Evolutionary conservation across 2,329 filamentous ascomycete genomes (phyloP).

Genomic region (Paraphoma sp.): DNA sequence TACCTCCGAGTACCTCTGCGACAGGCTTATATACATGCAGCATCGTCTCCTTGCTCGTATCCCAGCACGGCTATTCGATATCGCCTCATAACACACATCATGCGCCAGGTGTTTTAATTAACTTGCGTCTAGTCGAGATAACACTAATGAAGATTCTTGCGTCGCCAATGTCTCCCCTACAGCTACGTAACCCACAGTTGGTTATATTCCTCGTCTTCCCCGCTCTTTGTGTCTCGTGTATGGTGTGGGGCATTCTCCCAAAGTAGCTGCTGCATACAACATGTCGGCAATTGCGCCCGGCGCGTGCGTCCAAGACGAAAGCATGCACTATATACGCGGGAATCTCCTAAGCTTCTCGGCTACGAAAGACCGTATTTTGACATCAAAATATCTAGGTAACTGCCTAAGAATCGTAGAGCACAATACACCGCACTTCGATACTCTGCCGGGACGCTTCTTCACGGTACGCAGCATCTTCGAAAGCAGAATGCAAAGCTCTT

Average conservation of each 20-base stretch:
- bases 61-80: not conserved
- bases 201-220: slow-evolving; percentile 19
- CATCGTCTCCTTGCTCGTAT: not conserved
- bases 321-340: slow-evolving; percentile 1
- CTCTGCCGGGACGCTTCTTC: slow-evolving; percentile 24
- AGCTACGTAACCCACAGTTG: slow-evolving; percentile 9
- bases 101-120: slow-evolving; percentile 8
- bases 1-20: not conserved
- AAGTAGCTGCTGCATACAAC: slow-evolving; percentile 18
- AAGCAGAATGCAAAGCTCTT: slow-evolving; percentile 30
- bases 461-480: slow-evolving; percentile 24
- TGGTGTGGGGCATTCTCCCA: slow-evolving; percentile 20
- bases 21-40: slow-evolving; percentile 17
- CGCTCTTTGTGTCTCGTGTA: slow-evolving; percentile 18
- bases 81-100: slow-evolving; percentile 5
- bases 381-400: no score
- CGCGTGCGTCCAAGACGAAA: not conserved
- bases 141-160: not conserved
- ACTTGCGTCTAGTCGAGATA: slow-evolving; percentile 5
- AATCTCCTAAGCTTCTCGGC: no score
- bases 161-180: not conserved
- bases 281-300: slow-evolving; percentile 13
- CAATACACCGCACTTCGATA: slow-evolving; percentile 34
- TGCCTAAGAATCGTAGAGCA: slow-evolving; percentile 19
- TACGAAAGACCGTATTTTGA: not conserved